Base-by-base conservation (phyloP, 306 rosid genomes). In the Quercus gilva region DNA sequence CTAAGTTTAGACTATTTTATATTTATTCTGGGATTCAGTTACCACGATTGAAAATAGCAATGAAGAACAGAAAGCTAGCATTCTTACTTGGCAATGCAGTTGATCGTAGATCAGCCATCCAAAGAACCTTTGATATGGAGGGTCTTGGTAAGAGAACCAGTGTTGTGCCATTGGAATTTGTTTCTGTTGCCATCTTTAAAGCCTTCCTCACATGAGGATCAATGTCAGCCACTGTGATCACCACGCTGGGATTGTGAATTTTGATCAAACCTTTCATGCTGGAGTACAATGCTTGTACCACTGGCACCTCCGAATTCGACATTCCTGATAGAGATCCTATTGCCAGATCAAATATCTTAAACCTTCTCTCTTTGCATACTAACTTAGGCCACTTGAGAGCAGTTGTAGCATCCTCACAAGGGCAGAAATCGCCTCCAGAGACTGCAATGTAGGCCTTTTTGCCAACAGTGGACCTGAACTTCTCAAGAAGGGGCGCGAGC, bases 21-120 rank as follows among this genome's bases (percentile, higher is more conserved):
- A 1, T 49, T 49, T 49, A 72, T 19, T 55, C 25, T 31, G 10
- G 5, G 19, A 20, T 63, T 73, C 17, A n/a, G 37, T 61, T 73
- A 17, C 60, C 71, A 6, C 55, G 64, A 14, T 25, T 58, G 25
- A 15, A 49, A 26, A 14, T 55, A 81, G 28, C 65, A 43, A 1
- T 18, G 55, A 63, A 51, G 11, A 33, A 85, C 35, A 56, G 55
- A 80, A 59, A 17, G 63, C 17, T 9, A 6, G 41, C 53, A 51
- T 55, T 76, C 94, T 86, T 93, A 95, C 99, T 81, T 82, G 98
- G 94, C 78, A 95, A 76, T 49, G 99, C 89, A 18, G 96, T 89
- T 17, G 98, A 63, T 69, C 97, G 87, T 18, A 95, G 86, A 88
- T 95, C 96, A 82, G 96, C 94, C 97, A 93, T 95, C 99, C 99